phyloP scores from a whole-genome alignment of 768 basidiomycete genomes.

The Lactarius psammicola region DNA sequence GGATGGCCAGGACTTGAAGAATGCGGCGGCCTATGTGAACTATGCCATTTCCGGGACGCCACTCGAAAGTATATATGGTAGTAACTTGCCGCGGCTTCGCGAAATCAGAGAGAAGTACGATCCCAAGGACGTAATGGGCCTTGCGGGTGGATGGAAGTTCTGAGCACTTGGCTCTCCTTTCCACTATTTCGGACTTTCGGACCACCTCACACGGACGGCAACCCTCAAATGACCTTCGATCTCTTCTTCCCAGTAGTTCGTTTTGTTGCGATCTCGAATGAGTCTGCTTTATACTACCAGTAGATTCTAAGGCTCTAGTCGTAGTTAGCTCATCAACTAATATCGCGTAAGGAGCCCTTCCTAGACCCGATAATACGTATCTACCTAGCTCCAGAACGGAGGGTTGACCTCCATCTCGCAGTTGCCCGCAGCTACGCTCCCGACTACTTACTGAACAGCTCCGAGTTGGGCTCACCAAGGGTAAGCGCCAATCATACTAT shows the following conservation, averaged over 20 bases:
- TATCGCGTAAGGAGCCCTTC: too few species aligned
- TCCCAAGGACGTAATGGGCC: constrained; percentile 11
- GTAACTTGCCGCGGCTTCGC: constrained; percentile 11
- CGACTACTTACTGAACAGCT: too few species aligned
- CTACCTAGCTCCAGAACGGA: too few species aligned
- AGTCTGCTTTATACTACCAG: background rate
- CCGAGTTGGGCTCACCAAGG: too few species aligned
- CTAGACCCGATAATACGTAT: too few species aligned
- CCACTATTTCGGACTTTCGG: background rate
- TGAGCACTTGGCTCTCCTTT: background rate
- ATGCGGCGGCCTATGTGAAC: constrained; percentile 5
- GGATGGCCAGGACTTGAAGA: constrained; percentile 11
- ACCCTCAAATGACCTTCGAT: background rate
- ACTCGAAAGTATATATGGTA: constrained; percentile 8
- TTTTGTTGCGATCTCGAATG: background rate
- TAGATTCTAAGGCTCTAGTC: too few species aligned
- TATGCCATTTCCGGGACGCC: constrained; percentile 15
- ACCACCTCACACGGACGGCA: background rate
- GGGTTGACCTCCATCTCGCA: too few species aligned
- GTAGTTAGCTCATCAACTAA: too few species aligned
- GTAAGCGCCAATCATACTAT: too few species aligned
- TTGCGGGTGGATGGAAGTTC: constrained; percentile 19
- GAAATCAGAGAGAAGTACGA: constrained; percentile 12
- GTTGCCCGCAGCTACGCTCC: too few species aligned
- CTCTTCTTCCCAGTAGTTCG: background rate